Base-by-base conservation (phyloP, 768 basidiomycete species). In the Crucibulum laeve region DNA sequence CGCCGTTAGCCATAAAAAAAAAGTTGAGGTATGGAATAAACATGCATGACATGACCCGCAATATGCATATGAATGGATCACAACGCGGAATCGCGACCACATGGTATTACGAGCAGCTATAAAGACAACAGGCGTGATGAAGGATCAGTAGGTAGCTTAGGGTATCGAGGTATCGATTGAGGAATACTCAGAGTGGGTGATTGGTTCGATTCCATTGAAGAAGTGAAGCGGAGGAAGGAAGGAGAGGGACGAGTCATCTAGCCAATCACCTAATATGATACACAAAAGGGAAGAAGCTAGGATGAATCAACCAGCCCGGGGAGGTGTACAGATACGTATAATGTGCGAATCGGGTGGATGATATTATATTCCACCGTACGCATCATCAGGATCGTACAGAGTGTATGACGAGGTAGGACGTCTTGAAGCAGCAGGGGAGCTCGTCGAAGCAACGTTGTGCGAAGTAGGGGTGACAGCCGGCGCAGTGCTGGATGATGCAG, bases 291-390 rank as follows among this genome's bases (percentile, higher is more conserved):
- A 36, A 36, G 35, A 18, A 6, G 35, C 7, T 17, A 17, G 10
- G 35, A 36, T 36, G 35, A 36, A 18, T 36, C 35, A 19, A 36
- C 18, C 17, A 18, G 10, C 35, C 35, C 8, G 35, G 7, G 28
- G n/a, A 7, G 28, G 7, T 30, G 28, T 30, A n/a, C 8, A 30
- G 28, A n/a, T 30, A 30, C 28, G 28, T 30, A 30, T 30, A n/a
- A 30, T 8, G 28, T 8, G 28, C 8, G 8, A n/a, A 30, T 8
- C 28, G 28, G 28, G n/a, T 8, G 14, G 11, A 45, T 45, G 44
- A 37, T 28, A 17, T 47, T 52, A 59, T 33, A 57, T 56, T 23
- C 58, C 58, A 21, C 58, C 58, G 48, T 57, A 57, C 6, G 44
- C 54, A 49, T 57, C 53, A 15, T 51, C 50, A 3, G 48, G 46